phyloP scores from a whole-genome alignment of 1,284 basidiomycete species.

The Thecaphora thlaspeos region DNA sequence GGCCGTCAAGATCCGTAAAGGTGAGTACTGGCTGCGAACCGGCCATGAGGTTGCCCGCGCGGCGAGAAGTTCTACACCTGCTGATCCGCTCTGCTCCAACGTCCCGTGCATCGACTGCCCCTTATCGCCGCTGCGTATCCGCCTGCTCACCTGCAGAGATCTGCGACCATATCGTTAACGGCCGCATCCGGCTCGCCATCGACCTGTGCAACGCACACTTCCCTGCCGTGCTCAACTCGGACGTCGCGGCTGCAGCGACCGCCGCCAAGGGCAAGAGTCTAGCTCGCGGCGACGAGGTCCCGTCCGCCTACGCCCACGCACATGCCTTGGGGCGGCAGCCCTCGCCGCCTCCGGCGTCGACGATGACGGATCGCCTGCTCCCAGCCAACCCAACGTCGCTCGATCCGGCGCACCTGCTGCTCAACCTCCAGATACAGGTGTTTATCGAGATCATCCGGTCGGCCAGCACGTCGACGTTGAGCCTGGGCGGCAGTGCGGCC shows the following conservation, averaged over 20 bases:
- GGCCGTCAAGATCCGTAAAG: conserved; percentile 6
- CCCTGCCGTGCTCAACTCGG: conserved; percentile 43
- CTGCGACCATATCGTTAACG: conserved; percentile 67
- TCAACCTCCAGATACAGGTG: conserved; percentile 78
- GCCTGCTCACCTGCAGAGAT: conserved; percentile 60
- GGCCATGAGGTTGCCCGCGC: too few relatives aligned
- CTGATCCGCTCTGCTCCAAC: too few relatives aligned
- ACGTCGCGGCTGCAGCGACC: background rate
- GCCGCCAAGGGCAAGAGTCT: too few relatives aligned
- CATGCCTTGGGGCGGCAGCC: too few relatives aligned
- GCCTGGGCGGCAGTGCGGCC: background rate
- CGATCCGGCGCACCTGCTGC: conserved; percentile 70
- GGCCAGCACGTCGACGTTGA: conserved; percentile 16
- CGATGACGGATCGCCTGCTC: conserved; percentile 20
- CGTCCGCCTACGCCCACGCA: too few relatives aligned
- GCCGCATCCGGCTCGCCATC: conserved; percentile 70
- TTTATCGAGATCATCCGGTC: conserved; percentile 80
- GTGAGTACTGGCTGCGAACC: too few relatives aligned
- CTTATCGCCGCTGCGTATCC: too few relatives aligned
- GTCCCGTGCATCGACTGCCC: too few relatives aligned
- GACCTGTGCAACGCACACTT: conserved; percentile 64
- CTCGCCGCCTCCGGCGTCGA: conserved; percentile 5
- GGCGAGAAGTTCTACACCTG: too few relatives aligned
- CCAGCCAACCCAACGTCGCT: conserved; percentile 57
- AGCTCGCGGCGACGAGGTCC: too few relatives aligned